These are phyloP conservation scores for Trametes cubensis DNA, from an alignment of 768 basidiomycete species.

Conservation along the genomic window DNA sequence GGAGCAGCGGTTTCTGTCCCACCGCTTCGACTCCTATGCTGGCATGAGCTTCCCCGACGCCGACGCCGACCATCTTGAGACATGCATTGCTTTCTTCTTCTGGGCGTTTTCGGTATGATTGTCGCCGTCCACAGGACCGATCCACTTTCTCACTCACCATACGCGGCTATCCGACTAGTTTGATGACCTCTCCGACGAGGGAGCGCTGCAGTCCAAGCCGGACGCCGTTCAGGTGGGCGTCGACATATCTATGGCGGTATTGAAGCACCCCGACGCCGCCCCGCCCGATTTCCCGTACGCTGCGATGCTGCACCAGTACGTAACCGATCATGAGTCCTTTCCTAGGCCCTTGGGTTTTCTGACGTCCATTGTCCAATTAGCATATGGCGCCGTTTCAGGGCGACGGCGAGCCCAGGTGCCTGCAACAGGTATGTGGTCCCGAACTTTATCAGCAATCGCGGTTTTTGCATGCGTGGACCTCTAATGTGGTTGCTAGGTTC, in stretches of 20 bases:
- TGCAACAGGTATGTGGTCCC: conserved; percentile 35
- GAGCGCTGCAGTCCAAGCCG: conserved; percentile 38
- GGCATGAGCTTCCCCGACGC: conserved; percentile 44
- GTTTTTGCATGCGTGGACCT: conserved; percentile 4
- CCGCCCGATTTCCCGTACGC: conserved; percentile 41
- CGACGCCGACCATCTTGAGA: conserved; percentile 38
- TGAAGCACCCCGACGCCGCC: conserved; percentile 32
- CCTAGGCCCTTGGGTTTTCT: not conserved
- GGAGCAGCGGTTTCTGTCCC: conserved; percentile 39
- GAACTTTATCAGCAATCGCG: not conserved
- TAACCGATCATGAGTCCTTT: not conserved
- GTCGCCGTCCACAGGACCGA: not conserved
- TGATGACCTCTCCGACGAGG: conserved; percentile 43
- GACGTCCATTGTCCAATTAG: conserved; percentile 23
- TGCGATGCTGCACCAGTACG: conserved; percentile 44
- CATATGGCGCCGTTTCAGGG: conserved; percentile 38
- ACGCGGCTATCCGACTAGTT: conserved; percentile 29
- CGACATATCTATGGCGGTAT: conserved; percentile 35
- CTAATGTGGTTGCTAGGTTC: conserved; percentile 31
- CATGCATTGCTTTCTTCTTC: conserved; percentile 42
- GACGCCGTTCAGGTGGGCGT: conserved; percentile 40
- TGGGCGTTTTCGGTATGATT: conserved; percentile 42
- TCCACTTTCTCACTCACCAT: not conserved
- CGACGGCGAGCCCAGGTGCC: conserved; percentile 41
- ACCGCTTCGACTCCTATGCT: conserved; percentile 43